Percentiles rank a stretch among this genome's conserved stretches.
Evolutionary conservation across 2,329 filamentous ascomycete species (phyloP).

Genomic region (Calonectria pteridis): DNA sequence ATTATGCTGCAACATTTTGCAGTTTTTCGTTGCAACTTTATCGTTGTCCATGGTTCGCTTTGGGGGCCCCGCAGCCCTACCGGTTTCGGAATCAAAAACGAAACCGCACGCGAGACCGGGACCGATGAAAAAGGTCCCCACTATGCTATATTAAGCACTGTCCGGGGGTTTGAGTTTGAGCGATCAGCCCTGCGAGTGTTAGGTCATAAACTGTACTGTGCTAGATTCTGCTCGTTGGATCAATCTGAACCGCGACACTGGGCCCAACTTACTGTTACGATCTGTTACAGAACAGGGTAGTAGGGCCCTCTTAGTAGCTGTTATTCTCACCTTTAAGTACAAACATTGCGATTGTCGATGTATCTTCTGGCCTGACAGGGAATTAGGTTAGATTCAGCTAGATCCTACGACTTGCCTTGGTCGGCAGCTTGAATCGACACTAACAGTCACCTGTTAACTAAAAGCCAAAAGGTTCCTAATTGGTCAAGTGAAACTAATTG

Average conservation of each 20-base stretch:
- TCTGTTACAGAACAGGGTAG: too few relatives aligned
- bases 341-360: too few relatives aligned
- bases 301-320: too few relatives aligned
- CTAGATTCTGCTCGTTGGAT: background rate
- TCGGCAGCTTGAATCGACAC: too few relatives aligned
- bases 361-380: too few relatives aligned
- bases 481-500: too few relatives aligned
- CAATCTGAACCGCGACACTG: background rate
- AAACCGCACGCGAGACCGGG: constrained; percentile 25
- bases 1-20: background rate
- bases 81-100: constrained; percentile 10
- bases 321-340: too few relatives aligned
- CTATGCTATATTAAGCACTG: background rate
- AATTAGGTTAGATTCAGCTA: too few relatives aligned
- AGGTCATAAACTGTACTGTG: background rate
- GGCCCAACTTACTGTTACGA: background rate
- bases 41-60: background rate
- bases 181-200: background rate
- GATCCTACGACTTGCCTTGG: too few relatives aligned
- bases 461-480: too few relatives aligned
- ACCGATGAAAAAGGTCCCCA: background rate
- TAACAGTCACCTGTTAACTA: too few relatives aligned
- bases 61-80: background rate
- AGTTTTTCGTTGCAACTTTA: background rate
- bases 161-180: background rate